Conservation (phyloP, 306 rosid genomes). For the Begonia fuchsioides region DNA sequence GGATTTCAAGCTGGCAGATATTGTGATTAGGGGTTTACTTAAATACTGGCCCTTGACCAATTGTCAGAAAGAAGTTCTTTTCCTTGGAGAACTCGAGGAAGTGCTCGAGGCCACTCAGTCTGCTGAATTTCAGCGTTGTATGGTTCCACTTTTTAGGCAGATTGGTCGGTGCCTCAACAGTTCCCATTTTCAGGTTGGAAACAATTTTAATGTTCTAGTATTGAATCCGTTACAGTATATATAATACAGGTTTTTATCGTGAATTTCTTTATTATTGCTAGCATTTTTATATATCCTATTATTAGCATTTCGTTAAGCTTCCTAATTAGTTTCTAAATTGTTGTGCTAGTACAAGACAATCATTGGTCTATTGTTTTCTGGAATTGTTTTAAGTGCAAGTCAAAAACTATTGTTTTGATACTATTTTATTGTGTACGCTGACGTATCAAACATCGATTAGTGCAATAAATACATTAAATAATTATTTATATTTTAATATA, state of each 20-base stretch:
- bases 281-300: neutral
- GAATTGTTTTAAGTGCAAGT: no score
- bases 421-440: no score
- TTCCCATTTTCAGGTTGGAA: conserved; percentile 52
- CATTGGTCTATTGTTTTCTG: neutral
- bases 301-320: neutral
- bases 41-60: conserved; percentile 67
- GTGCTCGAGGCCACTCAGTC: conserved; percentile 37
- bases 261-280: neutral
- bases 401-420: no score
- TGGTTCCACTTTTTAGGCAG: conserved; percentile 44
- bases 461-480: no score
- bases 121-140: conserved; percentile 33
- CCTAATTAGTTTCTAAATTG: neutral
- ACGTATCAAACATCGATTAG: no score
- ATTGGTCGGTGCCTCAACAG: conserved; percentile 57
- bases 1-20: conserved; percentile 45
- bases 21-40: conserved; percentile 47
- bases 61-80: conserved; percentile 64
- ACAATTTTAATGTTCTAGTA: neutral
- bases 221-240: neutral
- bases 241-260: no score
- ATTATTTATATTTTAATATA: no score
- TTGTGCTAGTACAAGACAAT: neutral
- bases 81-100: conserved; percentile 52